Evolutionary conservation across 495 filamentous ascomycete genomes (phyloP), one percentile per base, ranked within the genome.

Genomic region (Parmelia sp.): DNA sequence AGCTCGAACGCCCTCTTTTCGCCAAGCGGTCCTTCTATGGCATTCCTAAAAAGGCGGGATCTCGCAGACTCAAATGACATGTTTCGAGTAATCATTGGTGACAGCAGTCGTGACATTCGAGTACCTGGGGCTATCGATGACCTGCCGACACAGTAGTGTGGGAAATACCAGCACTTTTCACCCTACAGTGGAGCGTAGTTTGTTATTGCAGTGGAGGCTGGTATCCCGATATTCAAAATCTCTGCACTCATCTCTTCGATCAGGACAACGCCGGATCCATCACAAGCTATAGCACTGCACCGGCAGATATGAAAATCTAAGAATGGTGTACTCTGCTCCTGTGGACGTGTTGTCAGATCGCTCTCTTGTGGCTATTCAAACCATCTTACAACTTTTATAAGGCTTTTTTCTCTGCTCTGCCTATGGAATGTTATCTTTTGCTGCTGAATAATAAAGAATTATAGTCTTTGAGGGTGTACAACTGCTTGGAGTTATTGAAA

Each of bases 1-100:
- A 84, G 86, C 69, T 82, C 85, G 0, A 83, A 79, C 12, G 92
- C 92, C 1, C 82, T 87, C 7, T 89, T 95, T 65, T 90, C 89
- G 5, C 85, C 87, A n/a, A 82, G 87, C 66, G 90, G 89, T 0
- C 81, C 78, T 44, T 81, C 82, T 58, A 81, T 92, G 12, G 92
- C 87, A 25, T 91, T 96, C 65, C 83, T 91, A 40, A 79, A 84
- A 55, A 87, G 86, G 84, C 76, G 79, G 36, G 77, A 79, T 63
- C 79, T 80, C 57, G 84, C 85, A 45, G 90, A 92, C 69, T 87
- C 90, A 71, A 82, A 82, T 10, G 88, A 91, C 75, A 84, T 85
- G 69, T 82, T 86, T 49, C 78, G 84, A 27, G 71, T 90, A 3
- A 74, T 91, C 60, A 53, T 66, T 15, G 57, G 63, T 36, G 51